Base-by-base conservation (phyloP, 805 yeast genomes). In the Kluyveromyces wickerhamii region DNA sequence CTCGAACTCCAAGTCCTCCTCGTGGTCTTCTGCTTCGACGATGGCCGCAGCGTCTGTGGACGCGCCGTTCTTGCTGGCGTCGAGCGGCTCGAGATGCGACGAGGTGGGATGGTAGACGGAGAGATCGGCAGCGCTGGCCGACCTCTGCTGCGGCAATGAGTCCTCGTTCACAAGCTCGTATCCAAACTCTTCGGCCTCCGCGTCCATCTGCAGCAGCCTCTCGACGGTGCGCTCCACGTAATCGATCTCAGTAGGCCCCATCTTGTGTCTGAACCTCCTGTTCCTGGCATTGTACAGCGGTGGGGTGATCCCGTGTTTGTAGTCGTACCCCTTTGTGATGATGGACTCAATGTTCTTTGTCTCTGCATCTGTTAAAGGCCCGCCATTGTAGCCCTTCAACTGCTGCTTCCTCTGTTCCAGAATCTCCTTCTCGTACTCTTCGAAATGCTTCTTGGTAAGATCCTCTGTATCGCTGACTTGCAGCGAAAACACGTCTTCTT, bases 231-330 rank as follows among this genome's bases (percentile, higher is more conserved):
- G 71, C 44, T 89, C 96, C 6, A 86, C 77, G 42, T 76, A 77
- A 38, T 85, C 83, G 51, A 87, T 75, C 16, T 82, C 77, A 27
- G 78, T 66, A 34, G 77, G 78, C 36, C 79, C 76, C 42, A 83
- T 70, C 38, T 80, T 75, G 35, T 79, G 72, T 32, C 85, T 77
- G 51, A 83, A 79, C 40, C 92, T 68, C 28, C 86, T 64, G 40
- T 80, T 72, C 27, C 75, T 66, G 2, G 79, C 81, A 44, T 79
- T 77, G 48, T 74, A 72, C 61, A 83, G 66, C 1, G 97, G 95
- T 5, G 85, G 79, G 0, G 92, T 74, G 13, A 92, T 54, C 6
- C 98, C 98, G 56, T 83, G 85, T n/a, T 72, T 75, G 46, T 67
- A 73, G 23, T 58, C 64, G 27, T 57, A 56, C 0, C 43, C 41